A percentile compares a stretch with the other conserved stretches of the same genome.
Conservation (phyloP, 169 alveolate genomes). For the Eimeria nieschulzi region DNA sequence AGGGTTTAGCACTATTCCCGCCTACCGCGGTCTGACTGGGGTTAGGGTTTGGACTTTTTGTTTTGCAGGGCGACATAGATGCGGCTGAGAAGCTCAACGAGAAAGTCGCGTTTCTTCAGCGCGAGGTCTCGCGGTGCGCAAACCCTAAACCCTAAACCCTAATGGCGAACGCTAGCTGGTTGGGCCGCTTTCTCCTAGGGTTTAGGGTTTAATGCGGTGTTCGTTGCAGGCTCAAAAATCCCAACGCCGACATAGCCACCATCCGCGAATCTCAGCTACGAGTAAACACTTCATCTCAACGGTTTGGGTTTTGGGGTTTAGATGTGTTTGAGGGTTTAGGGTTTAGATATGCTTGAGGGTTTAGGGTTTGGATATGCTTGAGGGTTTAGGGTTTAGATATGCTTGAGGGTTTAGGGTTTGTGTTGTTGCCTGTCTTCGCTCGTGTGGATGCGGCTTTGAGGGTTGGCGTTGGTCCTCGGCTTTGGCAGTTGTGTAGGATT, state of each 20-base stretch:
- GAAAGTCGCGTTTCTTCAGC: constrained; percentile 79
- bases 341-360: constrained; percentile 2
- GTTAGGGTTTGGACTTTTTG: neutral
- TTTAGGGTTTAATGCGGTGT: neutral
- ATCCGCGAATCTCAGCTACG: constrained; percentile 70
- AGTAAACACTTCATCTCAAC: constrained; percentile 1
- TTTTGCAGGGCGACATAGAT: constrained; percentile 79
- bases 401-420: neutral
- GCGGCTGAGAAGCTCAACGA: constrained; percentile 80
- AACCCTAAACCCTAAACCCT: constrained; percentile 36
- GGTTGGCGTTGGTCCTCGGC: neutral
- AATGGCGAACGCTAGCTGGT: no score
- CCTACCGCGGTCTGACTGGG: neutral
- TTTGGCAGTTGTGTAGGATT: neutral
- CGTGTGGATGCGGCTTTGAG: neutral
- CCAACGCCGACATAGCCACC: constrained; percentile 71
- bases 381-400: constrained; percentile 4
- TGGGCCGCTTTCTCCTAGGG: neutral
- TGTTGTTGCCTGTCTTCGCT: neutral
- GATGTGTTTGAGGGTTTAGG: constrained; percentile 16
- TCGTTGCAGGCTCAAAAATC: constrained; percentile 57
- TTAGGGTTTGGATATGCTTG: neutral
- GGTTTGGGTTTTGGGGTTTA: constrained; percentile 1
- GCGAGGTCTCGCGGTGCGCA: constrained; percentile 63
- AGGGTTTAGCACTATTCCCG: neutral